These are phyloP conservation scores for Penstemon eatonii DNA, from an alignment of 257 asterid species.

Conservation along the genomic window DNA sequence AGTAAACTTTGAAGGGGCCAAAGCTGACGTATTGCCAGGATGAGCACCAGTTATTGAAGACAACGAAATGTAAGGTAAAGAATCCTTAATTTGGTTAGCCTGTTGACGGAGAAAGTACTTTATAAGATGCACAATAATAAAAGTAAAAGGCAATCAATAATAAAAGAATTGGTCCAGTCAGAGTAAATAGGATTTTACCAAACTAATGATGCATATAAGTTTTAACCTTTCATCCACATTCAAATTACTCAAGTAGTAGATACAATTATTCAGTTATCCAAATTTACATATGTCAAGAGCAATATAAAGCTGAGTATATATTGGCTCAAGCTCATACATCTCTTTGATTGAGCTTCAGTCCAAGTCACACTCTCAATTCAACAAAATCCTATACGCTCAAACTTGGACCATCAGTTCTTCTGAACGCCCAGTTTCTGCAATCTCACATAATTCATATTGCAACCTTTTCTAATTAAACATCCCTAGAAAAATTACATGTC, in stretches of 20 bases:
- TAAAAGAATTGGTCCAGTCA: background rate
- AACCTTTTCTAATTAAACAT: background rate
- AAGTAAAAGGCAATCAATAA: constrained; percentile 20
- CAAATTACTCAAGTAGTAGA: constrained; percentile 6
- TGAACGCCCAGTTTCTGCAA: background rate
- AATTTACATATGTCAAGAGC: background rate
- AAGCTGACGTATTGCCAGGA: constrained; percentile 52
- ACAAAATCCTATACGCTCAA: constrained; percentile 4
- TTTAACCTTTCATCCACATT: constrained; percentile 4
- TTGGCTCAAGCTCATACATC: background rate
- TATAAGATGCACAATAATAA: background rate
- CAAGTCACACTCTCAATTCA: constrained; percentile 14
- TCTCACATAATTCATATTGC: background rate
- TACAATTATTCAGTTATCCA: background rate
- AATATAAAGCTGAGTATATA: background rate
- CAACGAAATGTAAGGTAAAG: constrained; percentile 52
- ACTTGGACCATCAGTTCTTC: background rate
- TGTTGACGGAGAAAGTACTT: constrained; percentile 33
- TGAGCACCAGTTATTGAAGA: constrained; percentile 56
- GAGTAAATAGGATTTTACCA: constrained; percentile 9
- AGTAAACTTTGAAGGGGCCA: constrained; percentile 81
- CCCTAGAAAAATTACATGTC: background rate
- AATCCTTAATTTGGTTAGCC: constrained; percentile 61
- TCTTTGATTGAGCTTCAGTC: background rate
- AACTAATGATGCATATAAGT: constrained; percentile 13